Percentiles rank a stretch among this genome's conserved stretches.
Conservation (phyloP, 768 basidiomycete species). For the Solioccasus polychromus region DNA sequence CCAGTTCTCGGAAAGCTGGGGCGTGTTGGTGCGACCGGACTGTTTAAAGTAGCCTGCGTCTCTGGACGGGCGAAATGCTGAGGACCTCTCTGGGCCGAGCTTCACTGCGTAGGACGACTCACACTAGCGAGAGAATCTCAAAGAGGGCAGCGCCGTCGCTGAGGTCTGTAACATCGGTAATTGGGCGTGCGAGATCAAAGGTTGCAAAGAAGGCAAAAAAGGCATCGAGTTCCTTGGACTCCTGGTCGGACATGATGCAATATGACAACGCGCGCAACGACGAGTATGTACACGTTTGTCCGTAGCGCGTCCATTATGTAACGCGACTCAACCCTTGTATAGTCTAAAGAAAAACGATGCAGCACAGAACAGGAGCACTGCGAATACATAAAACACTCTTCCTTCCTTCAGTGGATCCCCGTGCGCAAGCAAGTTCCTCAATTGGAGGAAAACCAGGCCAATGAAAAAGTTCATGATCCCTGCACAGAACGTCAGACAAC, state of each 20-base stretch:
- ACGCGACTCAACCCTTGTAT: constrained; percentile 24
- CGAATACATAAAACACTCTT: constrained; percentile 88
- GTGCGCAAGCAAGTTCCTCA: constrained; percentile 70
- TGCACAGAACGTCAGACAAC: constrained; percentile 25
- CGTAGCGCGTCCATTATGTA: constrained; percentile 20
- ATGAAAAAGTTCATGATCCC: constrained; percentile 87
- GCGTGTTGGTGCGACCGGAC: constrained; percentile 50
- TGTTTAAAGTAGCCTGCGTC: constrained; percentile 78
- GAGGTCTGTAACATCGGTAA: constrained; percentile 64
- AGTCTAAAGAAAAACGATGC: constrained; percentile 22
- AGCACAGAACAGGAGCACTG: constrained; percentile 43
- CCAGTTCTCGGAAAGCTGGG: constrained; percentile 82
- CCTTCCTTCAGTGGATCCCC: constrained; percentile 66
- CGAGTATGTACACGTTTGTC: not conserved
- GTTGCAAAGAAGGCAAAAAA: constrained; percentile 80
- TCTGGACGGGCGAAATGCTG: constrained; percentile 37
- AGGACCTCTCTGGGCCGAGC: constrained; percentile 3
- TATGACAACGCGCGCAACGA: constrained; percentile 3
- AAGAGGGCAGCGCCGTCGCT: constrained; percentile 77
- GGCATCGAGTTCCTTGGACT: constrained; percentile 68
- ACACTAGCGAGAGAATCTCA: constrained; percentile 76
- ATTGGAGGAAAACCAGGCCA: constrained; percentile 79
- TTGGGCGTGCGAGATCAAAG: constrained; percentile 64
- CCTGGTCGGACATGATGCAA: constrained; percentile 35
- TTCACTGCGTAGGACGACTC: constrained; percentile 28